Percentiles rank a stretch among this genome's conserved stretches.
Conservation (phyloP, 2,329 filamentous ascomycete genomes). For the Setomelanomma holmii region DNA sequence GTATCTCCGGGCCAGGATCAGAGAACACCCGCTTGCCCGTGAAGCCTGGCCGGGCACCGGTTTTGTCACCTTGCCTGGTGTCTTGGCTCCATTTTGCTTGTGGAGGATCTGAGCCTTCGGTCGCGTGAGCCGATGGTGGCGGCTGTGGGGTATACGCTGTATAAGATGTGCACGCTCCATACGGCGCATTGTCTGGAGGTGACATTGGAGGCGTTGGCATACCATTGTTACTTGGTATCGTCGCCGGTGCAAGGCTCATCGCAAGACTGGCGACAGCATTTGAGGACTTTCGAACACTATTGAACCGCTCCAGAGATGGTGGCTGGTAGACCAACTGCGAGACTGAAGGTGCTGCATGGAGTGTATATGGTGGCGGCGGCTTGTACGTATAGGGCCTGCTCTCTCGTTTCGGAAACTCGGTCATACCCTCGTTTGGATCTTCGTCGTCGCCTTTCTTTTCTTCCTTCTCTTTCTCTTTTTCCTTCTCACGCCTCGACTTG, state of each 20-base stretch:
- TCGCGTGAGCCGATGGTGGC: background rate
- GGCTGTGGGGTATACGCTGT: background rate
- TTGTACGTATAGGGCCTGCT: constrained; percentile 3
- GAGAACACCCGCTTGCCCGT: constrained; percentile 2
- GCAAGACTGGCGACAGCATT: constrained; percentile 2
- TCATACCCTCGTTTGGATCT: background rate
- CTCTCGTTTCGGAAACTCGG: background rate
- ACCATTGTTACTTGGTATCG: background rate
- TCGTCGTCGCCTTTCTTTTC: background rate
- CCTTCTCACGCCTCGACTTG: constrained; percentile 1
- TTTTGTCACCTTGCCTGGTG: background rate
- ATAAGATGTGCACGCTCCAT: background rate
- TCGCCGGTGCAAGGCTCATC: background rate
- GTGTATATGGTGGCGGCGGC: constrained; percentile 4
- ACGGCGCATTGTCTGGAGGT: background rate
- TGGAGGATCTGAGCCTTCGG: background rate
- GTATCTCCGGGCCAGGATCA: background rate
- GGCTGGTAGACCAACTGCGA: constrained; percentile 5
- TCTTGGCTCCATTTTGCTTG: background rate
- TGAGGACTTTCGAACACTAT: constrained; percentile 3
- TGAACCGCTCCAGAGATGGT: constrained; percentile 3
- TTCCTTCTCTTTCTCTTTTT: constrained; percentile 1
- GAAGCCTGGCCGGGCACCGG: background rate
- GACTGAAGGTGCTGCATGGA: constrained; percentile 2
- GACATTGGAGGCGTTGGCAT: constrained; percentile 3